A percentile compares a stretch with the other conserved stretches of the same genome.
Evolutionary conservation across 2,329 filamentous ascomycete species (phyloP).

Genomic region (Beauveria australis): DNA sequence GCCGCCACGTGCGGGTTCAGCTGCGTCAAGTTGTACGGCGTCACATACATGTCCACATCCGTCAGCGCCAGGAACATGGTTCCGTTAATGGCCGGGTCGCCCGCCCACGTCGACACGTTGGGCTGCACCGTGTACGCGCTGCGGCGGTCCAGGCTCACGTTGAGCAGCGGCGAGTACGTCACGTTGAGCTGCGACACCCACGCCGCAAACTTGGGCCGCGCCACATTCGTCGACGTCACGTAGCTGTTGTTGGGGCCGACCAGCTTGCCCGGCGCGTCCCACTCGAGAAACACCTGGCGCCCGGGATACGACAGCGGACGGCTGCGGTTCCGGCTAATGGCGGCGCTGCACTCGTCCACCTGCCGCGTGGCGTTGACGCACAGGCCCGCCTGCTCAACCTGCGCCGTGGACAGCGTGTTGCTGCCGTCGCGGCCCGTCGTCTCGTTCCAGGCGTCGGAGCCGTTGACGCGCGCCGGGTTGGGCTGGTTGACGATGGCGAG

Average conservation of each 20-base stretch:
- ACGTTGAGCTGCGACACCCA: conserved; percentile 74
- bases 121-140: conserved; percentile 66
- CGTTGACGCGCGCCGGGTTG: conserved; percentile 60
- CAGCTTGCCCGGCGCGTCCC: conserved; percentile 60
- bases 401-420: conserved; percentile 37
- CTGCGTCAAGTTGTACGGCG: conserved; percentile 66
- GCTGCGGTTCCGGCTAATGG: conserved; percentile 60
- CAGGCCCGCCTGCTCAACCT: conserved; percentile 34
- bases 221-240: conserved; percentile 54
- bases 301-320: conserved; percentile 68
- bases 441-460: conserved; percentile 54
- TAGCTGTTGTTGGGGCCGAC: conserved; percentile 81
- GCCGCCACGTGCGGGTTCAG: conserved; percentile 72
- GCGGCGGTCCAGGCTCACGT: conserved; percentile 30
- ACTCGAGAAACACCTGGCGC: conserved; percentile 60
- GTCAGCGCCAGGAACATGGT: conserved; percentile 76
- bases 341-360: conserved; percentile 51
- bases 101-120: conserved; percentile 55
- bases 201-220: conserved; percentile 55
- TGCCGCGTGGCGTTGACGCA: conserved; percentile 48
- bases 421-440: conserved; percentile 48
- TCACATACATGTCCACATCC: conserved; percentile 58
- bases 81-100: conserved; percentile 63
- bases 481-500: conserved; percentile 54
- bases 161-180: conserved; percentile 57